phyloP scores from a whole-genome alignment of 768 basidiomycete species.

The Lactifluus subvellereus region DNA sequence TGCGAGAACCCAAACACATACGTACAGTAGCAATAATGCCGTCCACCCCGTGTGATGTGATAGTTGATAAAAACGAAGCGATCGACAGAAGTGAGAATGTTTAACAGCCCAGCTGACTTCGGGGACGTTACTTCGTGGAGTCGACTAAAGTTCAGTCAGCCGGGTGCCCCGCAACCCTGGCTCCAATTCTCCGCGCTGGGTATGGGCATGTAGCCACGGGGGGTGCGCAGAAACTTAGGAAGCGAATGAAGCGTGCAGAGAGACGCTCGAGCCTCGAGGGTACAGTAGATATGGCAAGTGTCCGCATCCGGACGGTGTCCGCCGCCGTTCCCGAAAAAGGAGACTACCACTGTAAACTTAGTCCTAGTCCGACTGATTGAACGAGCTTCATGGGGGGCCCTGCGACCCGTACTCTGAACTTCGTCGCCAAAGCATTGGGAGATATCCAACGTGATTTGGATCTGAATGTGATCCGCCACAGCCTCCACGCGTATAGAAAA shows the following conservation, averaged over 20 bases:
- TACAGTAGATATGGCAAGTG: neutral
- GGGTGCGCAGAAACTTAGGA: neutral
- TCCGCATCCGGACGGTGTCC: too few species aligned
- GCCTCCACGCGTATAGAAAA: too few species aligned
- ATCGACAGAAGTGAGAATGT: constrained; percentile 6
- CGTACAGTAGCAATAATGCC: too few species aligned
- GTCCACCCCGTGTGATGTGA: neutral
- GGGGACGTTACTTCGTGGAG: neutral
- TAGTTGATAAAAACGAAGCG: constrained; percentile 6
- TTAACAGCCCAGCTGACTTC: constrained; percentile 17
- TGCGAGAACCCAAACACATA: too few species aligned
- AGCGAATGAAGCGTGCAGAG: neutral
- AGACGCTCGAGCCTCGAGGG: neutral
- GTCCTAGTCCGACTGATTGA: neutral
- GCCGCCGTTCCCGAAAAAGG: constrained; percentile 9
- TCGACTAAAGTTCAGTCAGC: neutral
- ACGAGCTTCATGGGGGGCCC: too few species aligned
- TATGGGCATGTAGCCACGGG: neutral
- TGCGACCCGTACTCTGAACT: too few species aligned
- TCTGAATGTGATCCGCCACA: too few species aligned
- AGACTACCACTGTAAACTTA: neutral
- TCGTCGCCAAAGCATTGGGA: too few species aligned
- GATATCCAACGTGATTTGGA: too few species aligned
- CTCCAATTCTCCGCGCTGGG: constrained; percentile 3
- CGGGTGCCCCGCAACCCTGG: neutral